These are phyloP conservation scores for Coleophoma eucalyptorum DNA, from an alignment of 2,329 filamentous ascomycete genomes.

Conservation along the genomic window DNA sequence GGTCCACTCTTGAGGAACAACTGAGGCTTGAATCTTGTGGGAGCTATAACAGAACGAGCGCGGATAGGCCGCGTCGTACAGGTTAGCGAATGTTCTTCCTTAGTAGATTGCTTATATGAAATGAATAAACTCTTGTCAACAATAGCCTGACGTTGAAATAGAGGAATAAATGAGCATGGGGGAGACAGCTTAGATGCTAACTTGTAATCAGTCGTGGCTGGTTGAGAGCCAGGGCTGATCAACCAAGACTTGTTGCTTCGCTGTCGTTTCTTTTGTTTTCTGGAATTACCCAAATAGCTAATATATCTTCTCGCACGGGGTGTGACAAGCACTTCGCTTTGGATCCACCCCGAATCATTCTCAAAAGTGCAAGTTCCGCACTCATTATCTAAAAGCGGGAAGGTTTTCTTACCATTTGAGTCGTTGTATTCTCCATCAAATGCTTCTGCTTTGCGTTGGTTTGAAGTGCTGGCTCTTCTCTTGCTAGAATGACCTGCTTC, in stretches of 20 bases:
- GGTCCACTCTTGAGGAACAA: constrained; percentile 89
- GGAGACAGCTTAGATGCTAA: not conserved
- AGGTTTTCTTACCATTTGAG: constrained; percentile 42
- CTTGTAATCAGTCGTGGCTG: not conserved
- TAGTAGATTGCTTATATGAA: not conserved
- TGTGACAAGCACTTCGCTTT: constrained; percentile 1
- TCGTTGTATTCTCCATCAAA: constrained; percentile 69
- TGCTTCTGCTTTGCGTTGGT: constrained; percentile 48
- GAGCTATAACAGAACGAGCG: constrained; percentile 30
- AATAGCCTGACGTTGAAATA: not conserved
- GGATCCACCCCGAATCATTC: constrained; percentile 3
- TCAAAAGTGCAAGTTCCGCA: constrained; percentile 13
- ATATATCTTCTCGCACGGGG: constrained; percentile 7
- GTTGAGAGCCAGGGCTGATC: not conserved
- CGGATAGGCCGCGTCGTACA: constrained; percentile 30
- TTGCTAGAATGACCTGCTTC: constrained; percentile 51
- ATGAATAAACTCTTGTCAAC: not conserved
- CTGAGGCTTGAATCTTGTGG: constrained; percentile 75
- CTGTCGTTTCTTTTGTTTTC: not conserved
- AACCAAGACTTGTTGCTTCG: constrained; percentile 7
- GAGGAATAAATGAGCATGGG: not conserved
- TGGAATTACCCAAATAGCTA: constrained; percentile 3
- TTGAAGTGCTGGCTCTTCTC: constrained; percentile 30
- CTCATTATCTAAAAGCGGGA: constrained; percentile 8
- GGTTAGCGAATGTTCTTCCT: constrained; percentile 27